Evolutionary conservation across 2,329 filamentous ascomycete genomes (phyloP), one percentile per base, ranked within the genome.

Genomic region (Neocucurbitaria cava): DNA sequence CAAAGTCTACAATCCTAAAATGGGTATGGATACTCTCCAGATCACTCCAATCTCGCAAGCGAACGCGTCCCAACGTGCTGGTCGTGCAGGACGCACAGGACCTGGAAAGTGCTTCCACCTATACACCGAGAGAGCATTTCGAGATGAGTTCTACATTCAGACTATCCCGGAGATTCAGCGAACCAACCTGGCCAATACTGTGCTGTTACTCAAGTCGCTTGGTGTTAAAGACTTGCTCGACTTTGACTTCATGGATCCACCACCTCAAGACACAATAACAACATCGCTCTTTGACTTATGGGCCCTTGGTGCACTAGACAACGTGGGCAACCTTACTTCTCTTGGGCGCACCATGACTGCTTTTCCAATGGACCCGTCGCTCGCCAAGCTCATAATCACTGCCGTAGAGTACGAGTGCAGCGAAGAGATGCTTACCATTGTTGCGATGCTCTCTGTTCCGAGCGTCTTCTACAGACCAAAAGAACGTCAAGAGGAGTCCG

Each of bases 161-260:
- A 96, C 95, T 0, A 99, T 99, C 43, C 95, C 95, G 0, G 95
- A 99, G 72, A 98, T 99, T 38, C 95, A 99, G 77, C 86, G 95
- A 17, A 99, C 95, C 0, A 99, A 98, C 67, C 85, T 99, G 1
- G 89, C 92, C 68, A 98, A 98, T 67, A 98, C 93, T 0, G 94
- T 99, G 3, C 82, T 99, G 13, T 85, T 99, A 44, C 83, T 99
- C 42, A 99, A 99, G 72, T 96, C 92, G 0, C 84, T 99, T 0
- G 95, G 95, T 0, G 94, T 99, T 17, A 94, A 91, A 70, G 93
- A 99, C 64, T 82, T 99, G 9, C 79, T 99, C 1, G 94, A 99
- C 74, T 99, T 99, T 70, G 92, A 98, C 74, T 99, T 99, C 68
- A 98, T 99, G 94, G 95, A 99, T 65, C 95, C 95, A 1, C 95